Base-by-base conservation (phyloP, 768 basidiomycete genomes). In the Leccinum subgranulosum region DNA sequence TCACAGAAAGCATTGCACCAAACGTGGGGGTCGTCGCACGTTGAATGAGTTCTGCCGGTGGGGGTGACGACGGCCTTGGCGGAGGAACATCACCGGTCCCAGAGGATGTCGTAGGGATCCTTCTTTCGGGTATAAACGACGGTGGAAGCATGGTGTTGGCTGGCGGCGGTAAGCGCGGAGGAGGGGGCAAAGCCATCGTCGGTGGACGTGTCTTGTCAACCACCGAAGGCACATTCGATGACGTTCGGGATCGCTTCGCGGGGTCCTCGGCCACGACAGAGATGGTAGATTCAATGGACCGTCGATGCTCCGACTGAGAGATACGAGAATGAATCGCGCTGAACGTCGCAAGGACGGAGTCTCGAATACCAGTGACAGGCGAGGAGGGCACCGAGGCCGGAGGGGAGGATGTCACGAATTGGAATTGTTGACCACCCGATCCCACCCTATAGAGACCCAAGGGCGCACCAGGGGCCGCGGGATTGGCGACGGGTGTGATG, bases 41-140 rank as follows among this genome's bases (percentile, higher is more conserved):
- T 66, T 92, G 88, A 59, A 97, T 86, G 67, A 97, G 88, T 56
- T 98, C 94, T 17, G 88, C 77, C 17, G 94, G 96, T 6, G 94
- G 95, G 2, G 96, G 95, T 0, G 96, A 98, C 4, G 86, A 88
- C 0, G 96, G 96, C 46, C 95, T 80, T 28, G 91, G 88, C 0
- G 95, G 94, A 11, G 90, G 89, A 6, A 75, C 72, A 60, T 88
- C 87, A 46, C 78, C 75, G 5, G 81, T 77, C 21, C 77, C 70
- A 55, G 73, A 73, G 8, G 81, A 77, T 15, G 70, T 71, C 4
- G 77, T 75, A 25, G 75, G 75, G 48, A 78, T 62, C 62, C 81
- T 83, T 66, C 81, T 79, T 21, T 91, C 89, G 25, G 92, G 90
- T 61, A 93, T 83, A 68, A 87, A 88, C 14, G 80, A 65, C 1